phyloP scores from a whole-genome alignment of 805 yeast genomes.

The Wickerhamomyces hampshirensis region DNA sequence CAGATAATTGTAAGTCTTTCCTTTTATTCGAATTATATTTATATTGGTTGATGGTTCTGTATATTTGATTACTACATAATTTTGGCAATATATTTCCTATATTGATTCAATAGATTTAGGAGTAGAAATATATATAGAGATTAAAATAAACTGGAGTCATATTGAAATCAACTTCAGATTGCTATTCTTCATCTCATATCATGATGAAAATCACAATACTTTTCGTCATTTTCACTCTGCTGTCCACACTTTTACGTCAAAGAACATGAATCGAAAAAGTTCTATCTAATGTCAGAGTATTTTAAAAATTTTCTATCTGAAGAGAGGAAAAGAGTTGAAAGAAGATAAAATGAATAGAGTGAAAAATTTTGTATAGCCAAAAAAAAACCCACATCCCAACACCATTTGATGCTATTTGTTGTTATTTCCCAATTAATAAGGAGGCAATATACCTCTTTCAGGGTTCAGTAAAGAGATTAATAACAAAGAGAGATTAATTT shows the following conservation, averaged over 20 bases:
- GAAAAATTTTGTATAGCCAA: slow-evolving; percentile 12
- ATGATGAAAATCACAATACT: background rate
- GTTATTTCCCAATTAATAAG: too few relatives aligned
- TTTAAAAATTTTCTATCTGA: slow-evolving; percentile 26
- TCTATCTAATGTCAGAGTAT: slow-evolving; percentile 38
- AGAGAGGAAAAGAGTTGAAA: slow-evolving; percentile 15
- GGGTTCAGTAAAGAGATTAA: too few relatives aligned
- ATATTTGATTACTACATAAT: too few relatives aligned
- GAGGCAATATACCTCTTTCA: too few relatives aligned
- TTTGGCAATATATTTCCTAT: too few relatives aligned
- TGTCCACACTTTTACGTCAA: slow-evolving; percentile 43
- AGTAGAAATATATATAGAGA: slow-evolving; percentile 1
- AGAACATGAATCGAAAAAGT: slow-evolving; percentile 30
- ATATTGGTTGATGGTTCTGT: too few relatives aligned
- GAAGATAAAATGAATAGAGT: background rate
- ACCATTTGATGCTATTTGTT: background rate
- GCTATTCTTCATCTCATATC: background rate
- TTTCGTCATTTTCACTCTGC: slow-evolving; percentile 38
- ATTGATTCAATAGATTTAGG: too few relatives aligned
- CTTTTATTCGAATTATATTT: too few relatives aligned
- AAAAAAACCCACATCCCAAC: too few relatives aligned
- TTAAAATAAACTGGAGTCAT: slow-evolving; percentile 1
- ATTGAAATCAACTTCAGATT: background rate
- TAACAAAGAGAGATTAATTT: too few relatives aligned
- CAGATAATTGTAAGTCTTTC: too few relatives aligned